Evolutionary conservation across 2,329 filamentous ascomycete species (phyloP), one percentile per base, ranked within the genome.

Genomic region (Dothistroma septosporum): DNA sequence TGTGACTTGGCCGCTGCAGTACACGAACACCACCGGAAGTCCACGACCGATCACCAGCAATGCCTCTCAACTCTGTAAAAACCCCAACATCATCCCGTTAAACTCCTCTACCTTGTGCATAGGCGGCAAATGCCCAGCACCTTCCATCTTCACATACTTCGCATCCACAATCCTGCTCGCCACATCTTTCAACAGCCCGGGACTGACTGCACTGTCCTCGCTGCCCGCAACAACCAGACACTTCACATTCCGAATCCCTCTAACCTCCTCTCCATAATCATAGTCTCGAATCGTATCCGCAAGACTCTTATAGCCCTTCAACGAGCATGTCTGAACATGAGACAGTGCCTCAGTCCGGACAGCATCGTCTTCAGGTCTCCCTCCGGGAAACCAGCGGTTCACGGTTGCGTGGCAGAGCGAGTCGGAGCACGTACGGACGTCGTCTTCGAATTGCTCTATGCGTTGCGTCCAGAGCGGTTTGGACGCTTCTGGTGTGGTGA

Each of bases 91-190:
- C 53, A 68, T n/a, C 58, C 57, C 57, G n/a, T 65, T 55, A 59
- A 71, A 71, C 53, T 69, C 63, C 50, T 64, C 61, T 19, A 59
- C 41, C 61, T 62, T 60, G 33, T 72, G 69, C 64, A 72, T 66
- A 31, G 69, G 69, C 49, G 69, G 70, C 56, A 72, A 57, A 65
- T 72, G 70, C 11, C 70, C 70, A 35, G 66, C 66, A 7, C 63
- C 63, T 44, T 66, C 57, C 66, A 71, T 64, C 58, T 55, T 53
- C 49, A 67, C 67, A 60, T 62, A 70, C 35, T 58, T 53, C 19
- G 62, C 64, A 21, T 60, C 62, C 50, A 28, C 33, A 31, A 70
- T 66, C 60, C 57, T 49, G 9, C 60, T 56, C 37, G 68, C 65
- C 44, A 69, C 58, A 33, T 67, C 65, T 52, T 62, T 60, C 64